These are phyloP conservation scores for Aspergillus jensenii DNA, from an alignment of 2,329 filamentous ascomycete genomes.

Conservation along the genomic window DNA sequence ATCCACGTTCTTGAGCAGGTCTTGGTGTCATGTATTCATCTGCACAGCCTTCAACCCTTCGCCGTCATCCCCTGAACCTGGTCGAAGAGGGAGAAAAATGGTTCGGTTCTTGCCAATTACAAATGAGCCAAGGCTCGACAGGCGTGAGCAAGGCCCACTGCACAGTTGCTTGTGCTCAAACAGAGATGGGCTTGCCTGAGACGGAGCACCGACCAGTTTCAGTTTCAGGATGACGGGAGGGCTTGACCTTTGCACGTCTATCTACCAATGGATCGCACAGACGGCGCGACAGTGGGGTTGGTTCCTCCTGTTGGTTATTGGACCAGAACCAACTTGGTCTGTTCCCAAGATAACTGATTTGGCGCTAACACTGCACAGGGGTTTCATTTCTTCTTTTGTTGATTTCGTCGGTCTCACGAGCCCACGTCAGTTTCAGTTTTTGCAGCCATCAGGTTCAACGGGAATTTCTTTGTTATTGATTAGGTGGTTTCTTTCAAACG, in stretches of 20 bases:
- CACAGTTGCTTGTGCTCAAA: constrained; percentile 9
- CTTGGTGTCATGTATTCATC: background rate
- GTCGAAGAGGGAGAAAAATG: background rate
- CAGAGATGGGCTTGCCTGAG: constrained; percentile 1
- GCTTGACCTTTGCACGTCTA: constrained; percentile 1
- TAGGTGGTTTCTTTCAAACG: background rate
- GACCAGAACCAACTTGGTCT: constrained; percentile 3
- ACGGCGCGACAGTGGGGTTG: background rate
- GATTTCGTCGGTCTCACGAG: constrained; percentile 13
- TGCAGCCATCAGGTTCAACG: background rate
- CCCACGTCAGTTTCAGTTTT: constrained; percentile 18
- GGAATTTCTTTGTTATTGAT: background rate
- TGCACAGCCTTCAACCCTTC: background rate
- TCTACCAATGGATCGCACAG: constrained; percentile 11
- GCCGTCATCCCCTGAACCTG: background rate
- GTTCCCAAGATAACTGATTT: constrained; percentile 14
- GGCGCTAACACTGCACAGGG: constrained; percentile 13
- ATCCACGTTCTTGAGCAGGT: background rate
- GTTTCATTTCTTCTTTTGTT: constrained; percentile 13
- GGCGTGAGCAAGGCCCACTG: constrained; percentile 11
- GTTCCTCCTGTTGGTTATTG: background rate
- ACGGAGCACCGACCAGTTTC: constrained; percentile 19
- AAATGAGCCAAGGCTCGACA: constrained; percentile 11
- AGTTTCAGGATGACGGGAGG: constrained; percentile 21
- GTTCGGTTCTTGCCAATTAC: constrained; percentile 2